Evolutionary conservation across 768 basidiomycete genomes (phyloP).

Genomic region (Leccinum rimulosum): DNA sequence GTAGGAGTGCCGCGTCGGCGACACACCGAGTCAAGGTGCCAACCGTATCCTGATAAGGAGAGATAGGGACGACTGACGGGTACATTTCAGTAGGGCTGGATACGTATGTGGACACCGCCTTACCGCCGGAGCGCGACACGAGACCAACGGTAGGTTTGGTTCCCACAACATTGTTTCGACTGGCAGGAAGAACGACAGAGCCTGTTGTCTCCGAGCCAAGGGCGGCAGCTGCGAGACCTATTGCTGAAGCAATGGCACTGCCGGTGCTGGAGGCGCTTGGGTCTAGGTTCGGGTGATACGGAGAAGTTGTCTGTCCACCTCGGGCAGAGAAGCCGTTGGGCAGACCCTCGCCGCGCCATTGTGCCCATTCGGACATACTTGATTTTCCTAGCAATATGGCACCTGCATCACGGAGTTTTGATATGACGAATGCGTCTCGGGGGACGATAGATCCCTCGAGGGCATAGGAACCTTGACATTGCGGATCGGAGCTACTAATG

Average conservation of each 20-base stretch:
- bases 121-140: slow-evolving; percentile 39
- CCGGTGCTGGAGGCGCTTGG: slow-evolving; percentile 44
- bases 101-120: not conserved
- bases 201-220: slow-evolving; percentile 51
- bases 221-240: slow-evolving; percentile 43
- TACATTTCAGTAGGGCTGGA: not conserved
- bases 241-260: slow-evolving; percentile 41
- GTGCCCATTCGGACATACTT: slow-evolving; percentile 43
- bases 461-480: slow-evolving; percentile 33
- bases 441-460: slow-evolving; percentile 39
- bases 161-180: slow-evolving; percentile 45
- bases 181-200: slow-evolving; percentile 44
- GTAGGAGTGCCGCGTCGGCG: slow-evolving; percentile 37
- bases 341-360: slow-evolving; percentile 35
- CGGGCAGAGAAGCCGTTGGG: slow-evolving; percentile 45
- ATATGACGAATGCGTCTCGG: slow-evolving; percentile 34
- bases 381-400: slow-evolving; percentile 43
- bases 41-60: slow-evolving; percentile 39
- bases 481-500: not conserved
- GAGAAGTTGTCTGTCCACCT: slow-evolving; percentile 42
- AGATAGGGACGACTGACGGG: slow-evolving; percentile 45
- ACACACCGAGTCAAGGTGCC: slow-evolving; percentile 39
- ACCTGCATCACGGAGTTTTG: slow-evolving; percentile 32
- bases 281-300: slow-evolving; percentile 42
- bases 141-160: slow-evolving; percentile 42